Evolutionary conservation across 352 stramenopile genomes (phyloP).

Genomic region (Pythium biforme): DNA sequence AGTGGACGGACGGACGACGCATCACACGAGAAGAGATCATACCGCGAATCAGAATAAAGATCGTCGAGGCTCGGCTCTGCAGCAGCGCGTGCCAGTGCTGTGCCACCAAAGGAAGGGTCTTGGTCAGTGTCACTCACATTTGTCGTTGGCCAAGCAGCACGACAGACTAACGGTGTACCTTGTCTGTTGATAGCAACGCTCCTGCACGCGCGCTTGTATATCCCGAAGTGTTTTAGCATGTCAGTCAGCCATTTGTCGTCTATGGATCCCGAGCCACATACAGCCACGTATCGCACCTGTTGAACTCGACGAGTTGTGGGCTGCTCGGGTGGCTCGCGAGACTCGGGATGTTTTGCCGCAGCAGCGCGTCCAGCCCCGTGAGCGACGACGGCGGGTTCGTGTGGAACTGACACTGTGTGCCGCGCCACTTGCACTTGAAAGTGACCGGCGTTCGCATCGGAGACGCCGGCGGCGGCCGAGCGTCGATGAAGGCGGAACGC

Average conservation of each 20-base stretch:
- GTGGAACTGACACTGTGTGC: slow-evolving; percentile 43
- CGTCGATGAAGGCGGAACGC: slow-evolving; percentile 4
- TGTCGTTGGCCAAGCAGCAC: neutral
- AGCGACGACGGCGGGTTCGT: slow-evolving; percentile 31
- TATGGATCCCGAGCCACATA: neutral
- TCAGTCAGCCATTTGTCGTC: too few species aligned
- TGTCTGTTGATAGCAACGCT: slow-evolving; percentile 4
- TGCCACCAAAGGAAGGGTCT: neutral
- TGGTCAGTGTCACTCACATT: neutral
- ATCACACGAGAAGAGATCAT: too few species aligned
- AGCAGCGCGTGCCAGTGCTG: slow-evolving; percentile 21
- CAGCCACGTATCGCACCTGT: slow-evolving; percentile 9
- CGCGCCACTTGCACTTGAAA: slow-evolving; percentile 71
- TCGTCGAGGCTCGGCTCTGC: slow-evolving; percentile 9
- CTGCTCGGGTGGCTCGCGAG: neutral
- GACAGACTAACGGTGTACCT: slow-evolving; percentile 6
- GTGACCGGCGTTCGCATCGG: slow-evolving; percentile 28
- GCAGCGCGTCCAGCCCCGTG: slow-evolving; percentile 32
- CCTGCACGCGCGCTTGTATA: slow-evolving; percentile 13
- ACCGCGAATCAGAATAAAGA: slow-evolving; percentile 27
- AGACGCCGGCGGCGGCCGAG: slow-evolving; percentile 1
- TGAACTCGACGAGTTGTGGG: slow-evolving; percentile 22
- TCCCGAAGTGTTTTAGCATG: too few species aligned
- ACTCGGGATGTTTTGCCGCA: slow-evolving; percentile 44
- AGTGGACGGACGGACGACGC: too few species aligned